Evolutionary conservation across 2,329 filamentous ascomycete species (phyloP).

Genomic region (Ramularia collo-cygni): DNA sequence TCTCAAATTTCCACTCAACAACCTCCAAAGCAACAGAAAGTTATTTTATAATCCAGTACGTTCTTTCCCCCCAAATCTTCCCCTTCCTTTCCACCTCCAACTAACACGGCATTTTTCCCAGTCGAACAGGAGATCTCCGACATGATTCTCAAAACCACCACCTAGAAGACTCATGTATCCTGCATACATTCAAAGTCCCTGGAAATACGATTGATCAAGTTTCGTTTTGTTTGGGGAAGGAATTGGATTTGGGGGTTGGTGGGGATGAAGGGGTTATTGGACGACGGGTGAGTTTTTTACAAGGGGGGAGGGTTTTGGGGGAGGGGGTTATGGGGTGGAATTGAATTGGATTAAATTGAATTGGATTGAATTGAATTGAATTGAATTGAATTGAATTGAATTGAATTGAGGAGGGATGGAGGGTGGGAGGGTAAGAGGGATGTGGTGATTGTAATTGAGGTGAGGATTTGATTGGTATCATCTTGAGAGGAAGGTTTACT

Average conservation of each 20-base stretch:
- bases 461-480: not conserved
- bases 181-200: slow-evolving; percentile 17
- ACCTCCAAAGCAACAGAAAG: slow-evolving; percentile 3
- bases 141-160: not conserved
- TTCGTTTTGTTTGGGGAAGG: slow-evolving; percentile 14
- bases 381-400: too few relatives aligned
- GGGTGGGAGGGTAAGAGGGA: too few relatives aligned
- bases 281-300: slow-evolving; percentile 20
- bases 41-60: slow-evolving; percentile 21
- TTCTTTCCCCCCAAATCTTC: not conserved
- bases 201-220: slow-evolving; percentile 1
- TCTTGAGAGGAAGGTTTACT: too few relatives aligned
- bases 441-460: too few relatives aligned
- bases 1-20: slow-evolving; percentile 1
- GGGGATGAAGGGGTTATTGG: slow-evolving; percentile 24
- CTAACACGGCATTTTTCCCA: slow-evolving; percentile 6
- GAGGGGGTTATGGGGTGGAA: slow-evolving; percentile 26
- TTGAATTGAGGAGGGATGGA: too few relatives aligned
- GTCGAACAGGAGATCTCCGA: slow-evolving; percentile 22
- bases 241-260: slow-evolving; percentile 23
- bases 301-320: slow-evolving; percentile 14
- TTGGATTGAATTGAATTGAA: too few relatives aligned
- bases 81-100: not conserved
- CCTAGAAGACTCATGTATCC: too few relatives aligned
- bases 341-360: slow-evolving; percentile 15